A percentile compares a stretch with the other conserved stretches of the same genome.
Evolutionary conservation across 1,284 basidiomycete species (phyloP).

Genomic region (Ceratobasidium sp.): DNA sequence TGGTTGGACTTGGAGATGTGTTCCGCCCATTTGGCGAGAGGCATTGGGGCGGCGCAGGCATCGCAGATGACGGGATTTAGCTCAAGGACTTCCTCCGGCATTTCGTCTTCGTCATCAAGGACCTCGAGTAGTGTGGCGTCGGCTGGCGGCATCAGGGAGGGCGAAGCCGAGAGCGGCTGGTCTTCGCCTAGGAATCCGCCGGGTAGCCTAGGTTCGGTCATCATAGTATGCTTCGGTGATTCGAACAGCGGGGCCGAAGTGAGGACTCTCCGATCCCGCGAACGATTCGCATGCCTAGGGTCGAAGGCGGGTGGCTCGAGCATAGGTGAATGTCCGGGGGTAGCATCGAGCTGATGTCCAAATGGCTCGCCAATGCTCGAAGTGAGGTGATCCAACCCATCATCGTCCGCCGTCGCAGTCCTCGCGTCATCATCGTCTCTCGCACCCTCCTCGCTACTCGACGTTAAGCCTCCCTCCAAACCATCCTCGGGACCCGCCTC

Average conservation of each 20-base stretch:
- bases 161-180: constrained; percentile 12
- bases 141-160: constrained; percentile 5
- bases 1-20: constrained; percentile 23
- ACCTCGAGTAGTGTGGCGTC: not conserved
- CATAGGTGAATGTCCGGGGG: not conserved
- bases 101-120: constrained; percentile 2
- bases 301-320: not conserved
- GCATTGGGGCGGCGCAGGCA: constrained; percentile 32
- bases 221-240: not conserved
- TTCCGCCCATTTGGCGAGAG: constrained; percentile 30
- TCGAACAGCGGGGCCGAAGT: not conserved
- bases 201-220: not conserved
- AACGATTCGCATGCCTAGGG: not conserved
- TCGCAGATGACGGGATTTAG: constrained; percentile 37
- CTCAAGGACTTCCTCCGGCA: constrained; percentile 33
- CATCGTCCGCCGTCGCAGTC: constrained; percentile 28
- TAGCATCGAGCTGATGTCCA: not conserved
- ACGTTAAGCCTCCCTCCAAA: constrained; percentile 26
- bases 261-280: not conserved
- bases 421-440: constrained; percentile 9
- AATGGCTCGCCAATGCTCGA: constrained; percentile 32
- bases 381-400: constrained; percentile 34
- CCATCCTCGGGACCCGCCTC: not conserved
- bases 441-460: constrained; percentile 19
- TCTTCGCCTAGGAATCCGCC: not conserved